phyloP scores from a whole-genome alignment of 768 basidiomycete species.

The Pisolithus tinctorius region DNA sequence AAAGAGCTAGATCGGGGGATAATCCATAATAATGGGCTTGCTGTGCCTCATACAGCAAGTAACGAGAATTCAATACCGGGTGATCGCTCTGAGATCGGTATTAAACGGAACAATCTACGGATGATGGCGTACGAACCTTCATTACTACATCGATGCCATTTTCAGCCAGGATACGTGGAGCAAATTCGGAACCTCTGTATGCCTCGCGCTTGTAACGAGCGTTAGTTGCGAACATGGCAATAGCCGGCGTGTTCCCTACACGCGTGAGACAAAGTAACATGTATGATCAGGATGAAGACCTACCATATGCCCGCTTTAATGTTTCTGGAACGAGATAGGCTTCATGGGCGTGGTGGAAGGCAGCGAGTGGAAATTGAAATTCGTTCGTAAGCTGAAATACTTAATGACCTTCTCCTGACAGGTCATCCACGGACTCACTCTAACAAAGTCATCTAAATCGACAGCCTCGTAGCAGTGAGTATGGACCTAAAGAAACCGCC shows the following conservation, averaged over 20 bases:
- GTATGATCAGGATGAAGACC: background rate
- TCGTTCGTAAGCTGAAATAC: constrained; percentile 69
- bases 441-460: constrained; percentile 63
- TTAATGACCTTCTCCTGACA: background rate
- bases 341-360: constrained; percentile 86
- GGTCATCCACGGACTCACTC: constrained; percentile 36
- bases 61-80: constrained; percentile 49
- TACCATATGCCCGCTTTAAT: constrained; percentile 62
- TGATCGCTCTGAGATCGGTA: constrained; percentile 39
- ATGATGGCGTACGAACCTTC: constrained; percentile 41
- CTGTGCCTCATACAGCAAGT: constrained; percentile 51
- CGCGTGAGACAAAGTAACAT: constrained; percentile 9
- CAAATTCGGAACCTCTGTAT: constrained; percentile 60
- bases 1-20: constrained; percentile 54
- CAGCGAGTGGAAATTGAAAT: constrained; percentile 77
- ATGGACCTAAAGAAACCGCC: constrained; percentile 17
- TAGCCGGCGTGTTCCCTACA: constrained; percentile 54
- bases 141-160: constrained; percentile 51
- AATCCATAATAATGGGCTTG: constrained; percentile 71
- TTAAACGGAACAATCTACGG: constrained; percentile 3
- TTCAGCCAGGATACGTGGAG: constrained; percentile 52
- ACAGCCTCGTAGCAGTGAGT: constrained; percentile 49
- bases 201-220: constrained; percentile 60
- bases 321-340: constrained; percentile 83
- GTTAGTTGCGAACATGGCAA: constrained; percentile 78